phyloP scores from a whole-genome alignment of 2,329 filamentous ascomycete species.

The Neofusicoccum parvum region DNA sequence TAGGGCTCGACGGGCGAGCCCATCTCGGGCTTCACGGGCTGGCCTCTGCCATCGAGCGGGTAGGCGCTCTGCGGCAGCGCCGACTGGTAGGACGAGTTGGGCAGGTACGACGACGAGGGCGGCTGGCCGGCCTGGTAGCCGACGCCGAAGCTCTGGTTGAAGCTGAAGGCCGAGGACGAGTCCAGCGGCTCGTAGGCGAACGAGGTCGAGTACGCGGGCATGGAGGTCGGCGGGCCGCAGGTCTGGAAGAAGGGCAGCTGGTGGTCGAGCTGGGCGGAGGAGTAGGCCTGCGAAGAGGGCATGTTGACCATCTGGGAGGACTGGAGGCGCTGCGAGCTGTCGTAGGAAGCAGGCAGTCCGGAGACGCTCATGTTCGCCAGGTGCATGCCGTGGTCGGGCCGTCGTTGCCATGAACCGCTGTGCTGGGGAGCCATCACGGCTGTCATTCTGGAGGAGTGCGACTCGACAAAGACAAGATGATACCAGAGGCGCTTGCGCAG shows the following conservation, averaged over 20 bases:
- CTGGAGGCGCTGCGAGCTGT: background rate
- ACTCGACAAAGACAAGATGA: slow-evolving; percentile 21
- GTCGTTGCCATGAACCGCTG: slow-evolving; percentile 19
- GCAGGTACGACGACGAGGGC: slow-evolving; percentile 8
- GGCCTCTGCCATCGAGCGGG: slow-evolving; percentile 27
- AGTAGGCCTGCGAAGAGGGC: slow-evolving; percentile 19
- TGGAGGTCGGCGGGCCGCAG: slow-evolving; percentile 8
- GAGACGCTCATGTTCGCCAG: slow-evolving; percentile 15
- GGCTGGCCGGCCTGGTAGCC: background rate
- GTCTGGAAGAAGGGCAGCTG: slow-evolving; percentile 19
- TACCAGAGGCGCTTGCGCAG: slow-evolving; percentile 18
- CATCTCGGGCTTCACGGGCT: slow-evolving; percentile 48
- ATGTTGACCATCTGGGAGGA: slow-evolving; percentile 11
- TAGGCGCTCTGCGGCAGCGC: background rate
- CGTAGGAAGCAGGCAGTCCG: slow-evolving; percentile 15
- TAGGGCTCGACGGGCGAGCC: slow-evolving; percentile 46
- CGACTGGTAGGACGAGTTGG: background rate
- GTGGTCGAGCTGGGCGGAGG: slow-evolving; percentile 7
- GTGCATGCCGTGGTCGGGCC: slow-evolving; percentile 17
- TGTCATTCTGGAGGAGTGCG: slow-evolving; percentile 21
- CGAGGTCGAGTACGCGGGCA: slow-evolving; percentile 21
- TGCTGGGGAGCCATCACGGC: slow-evolving; percentile 23
- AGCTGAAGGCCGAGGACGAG: slow-evolving; percentile 6
- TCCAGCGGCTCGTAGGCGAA: slow-evolving; percentile 20
- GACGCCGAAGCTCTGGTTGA: slow-evolving; percentile 11